Base-by-base conservation (phyloP, 768 basidiomycete species). In the Boletus insuetus region DNA sequence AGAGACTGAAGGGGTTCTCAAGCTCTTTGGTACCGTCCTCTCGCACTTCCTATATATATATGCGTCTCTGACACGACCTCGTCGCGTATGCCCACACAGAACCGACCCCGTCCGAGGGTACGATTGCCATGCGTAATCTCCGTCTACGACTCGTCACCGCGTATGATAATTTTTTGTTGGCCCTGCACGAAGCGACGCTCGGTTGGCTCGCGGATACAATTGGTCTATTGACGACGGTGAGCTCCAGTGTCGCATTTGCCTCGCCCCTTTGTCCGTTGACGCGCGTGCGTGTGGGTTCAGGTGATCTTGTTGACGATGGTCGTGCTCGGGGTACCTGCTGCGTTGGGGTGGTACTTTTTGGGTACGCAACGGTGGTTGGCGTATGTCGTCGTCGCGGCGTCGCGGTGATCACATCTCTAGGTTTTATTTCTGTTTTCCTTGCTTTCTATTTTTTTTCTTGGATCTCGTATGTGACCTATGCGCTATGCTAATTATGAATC, bases 91-190 rank as follows among this genome's bases (percentile, higher is more conserved):
- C 8, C 3, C 24, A 3, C 4, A 29, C 46, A 70, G 69, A 70
- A 51, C 70, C 70, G 26, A 64, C 63, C 0, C 69, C 69, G 2
- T 65, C 70, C 4, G 49, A 58, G 26, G 53, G 54, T 1, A 65
- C 64, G 13, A 13, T 58, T 14, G 51, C 56, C 20, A 65, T 62
- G 58, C 69, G 69, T 2, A 45, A 58, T 8, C 49, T 65, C 8
- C 64, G 69, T 10, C 57, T 72, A 12, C 55, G 40, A 13, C 43
- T 65, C 29, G 58, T 72, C 17, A 69, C 63, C 1, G 56, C 60
- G 19, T 61, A 42, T 31, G 59, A 68, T 8, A 56, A 70, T 2
- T 38, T 56, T 6, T 53, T 53, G 41, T 10, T 17, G 14, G 26
- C 20, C 4, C 3, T 68, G 1, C 56, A 65, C 32, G 68, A 65